Evolutionary conservation across 495 filamentous ascomycete species (phyloP).

Genomic region (Trichoderma asperelloides): DNA sequence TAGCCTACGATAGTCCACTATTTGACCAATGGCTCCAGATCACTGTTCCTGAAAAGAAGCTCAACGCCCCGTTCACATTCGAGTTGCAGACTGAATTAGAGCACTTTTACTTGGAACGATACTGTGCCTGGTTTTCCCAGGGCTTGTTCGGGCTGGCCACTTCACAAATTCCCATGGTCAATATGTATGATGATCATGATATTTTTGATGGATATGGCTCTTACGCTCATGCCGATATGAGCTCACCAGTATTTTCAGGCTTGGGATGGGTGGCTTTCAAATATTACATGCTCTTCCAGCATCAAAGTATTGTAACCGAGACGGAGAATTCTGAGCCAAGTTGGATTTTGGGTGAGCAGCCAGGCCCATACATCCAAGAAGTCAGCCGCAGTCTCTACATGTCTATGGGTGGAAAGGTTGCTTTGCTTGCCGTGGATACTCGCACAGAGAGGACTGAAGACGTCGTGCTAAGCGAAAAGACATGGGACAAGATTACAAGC

Average conservation of each 20-base stretch:
- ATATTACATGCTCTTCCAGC: slow-evolving; percentile 97
- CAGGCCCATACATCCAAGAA: slow-evolving; percentile 87
- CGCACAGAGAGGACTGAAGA: slow-evolving; percentile 80
- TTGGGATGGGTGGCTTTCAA: slow-evolving; percentile 90
- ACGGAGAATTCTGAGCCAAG: slow-evolving; percentile 75
- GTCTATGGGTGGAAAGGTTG: slow-evolving; percentile 64
- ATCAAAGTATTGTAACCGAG: slow-evolving; percentile 77
- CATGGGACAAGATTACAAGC: slow-evolving; percentile 77
- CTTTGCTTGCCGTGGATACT: slow-evolving; percentile 82
- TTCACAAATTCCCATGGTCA: slow-evolving; percentile 95
- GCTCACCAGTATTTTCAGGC: slow-evolving; percentile 80
- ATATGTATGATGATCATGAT: slow-evolving; percentile 96
- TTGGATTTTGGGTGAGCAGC: slow-evolving; percentile 72
- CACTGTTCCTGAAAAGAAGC: slow-evolving; percentile 72
- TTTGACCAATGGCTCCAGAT: slow-evolving; percentile 80
- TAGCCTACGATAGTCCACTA: slow-evolving; percentile 59
- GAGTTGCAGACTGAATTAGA: slow-evolving; percentile 84
- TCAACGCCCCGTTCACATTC: slow-evolving; percentile 57
- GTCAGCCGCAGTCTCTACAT: slow-evolving; percentile 80
- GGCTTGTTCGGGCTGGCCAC: slow-evolving; percentile 87
- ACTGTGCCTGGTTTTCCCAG: slow-evolving; percentile 88
- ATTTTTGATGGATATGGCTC: slow-evolving; percentile 96
- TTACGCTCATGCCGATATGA: slow-evolving; percentile 87
- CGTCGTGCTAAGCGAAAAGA: slow-evolving; percentile 69
- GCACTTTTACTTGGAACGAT: slow-evolving; percentile 74